Evolutionary conservation across 225 moss, liverwort and hornwort genomes (phyloP), one percentile per base, ranked within the genome.

Genomic region (Asterella californica): DNA sequence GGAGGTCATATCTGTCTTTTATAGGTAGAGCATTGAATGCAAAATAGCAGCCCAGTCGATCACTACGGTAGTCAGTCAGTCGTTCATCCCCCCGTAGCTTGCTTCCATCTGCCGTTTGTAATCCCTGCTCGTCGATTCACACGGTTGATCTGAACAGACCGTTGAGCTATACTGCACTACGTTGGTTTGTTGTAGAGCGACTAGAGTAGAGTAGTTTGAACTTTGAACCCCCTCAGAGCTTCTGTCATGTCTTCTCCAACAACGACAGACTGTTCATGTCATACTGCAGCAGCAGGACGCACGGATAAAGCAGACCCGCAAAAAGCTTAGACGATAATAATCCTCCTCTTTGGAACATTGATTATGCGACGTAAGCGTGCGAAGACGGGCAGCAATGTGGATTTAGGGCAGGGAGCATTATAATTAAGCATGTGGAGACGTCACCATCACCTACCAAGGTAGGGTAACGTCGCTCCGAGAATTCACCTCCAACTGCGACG

Each of bases 221-320:
- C 27, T 42, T 7, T 42, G 42, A 42, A 42, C 42, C 42, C 42
- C 42, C n/a, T n/a, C n/a, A n/a, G n/a, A n/a, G n/a, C n/a, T 62
- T 25, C 62, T 64, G 64, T 64, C 64, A 64, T 64, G 64, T 64
- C 64, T 64, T 64, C 64, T 64, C 64, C 64, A 64, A 64, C 64
- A 32, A 64, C n/a, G 64, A 64, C 64, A 64, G 10, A 64, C 64
- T 64, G 64, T 64, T 64, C 64, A 64, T 64, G 64, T 64, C 64
- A 64, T 64, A 64, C 27, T n/a, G 57, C 30, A 29, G 64, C 64
- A 64, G 29, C 30, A 64, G 57, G 12, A 64, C n/a, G 30, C 64
- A 64, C 27, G 64, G 64, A 64, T 64, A 64, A 64, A 64, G 64
- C 27, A 64, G 64, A n/a, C 29, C 64, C 30, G 9, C 30, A 32